A percentile compares a stretch with the other conserved stretches of the same genome.
phyloP scores from a whole-genome alignment of 257 asterid species.

The Solanum paucissectum region DNA sequence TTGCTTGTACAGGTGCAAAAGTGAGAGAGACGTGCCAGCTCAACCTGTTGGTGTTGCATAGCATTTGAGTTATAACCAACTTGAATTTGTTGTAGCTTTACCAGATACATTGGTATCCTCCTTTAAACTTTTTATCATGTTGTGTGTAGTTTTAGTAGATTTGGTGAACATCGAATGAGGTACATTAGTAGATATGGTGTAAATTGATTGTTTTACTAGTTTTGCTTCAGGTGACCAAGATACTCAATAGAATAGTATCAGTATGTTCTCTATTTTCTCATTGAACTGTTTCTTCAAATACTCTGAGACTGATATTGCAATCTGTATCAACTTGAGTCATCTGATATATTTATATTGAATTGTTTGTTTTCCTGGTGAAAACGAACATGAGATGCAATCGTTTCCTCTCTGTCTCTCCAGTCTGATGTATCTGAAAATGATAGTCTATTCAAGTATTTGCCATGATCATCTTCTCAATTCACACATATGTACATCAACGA shows the following conservation, averaged over 20 bases:
- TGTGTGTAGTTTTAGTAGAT: not conserved
- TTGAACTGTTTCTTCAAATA: not conserved
- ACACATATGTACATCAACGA: not conserved
- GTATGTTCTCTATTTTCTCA: not conserved
- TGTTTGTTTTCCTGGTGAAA: not conserved
- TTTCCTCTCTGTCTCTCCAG: not conserved
- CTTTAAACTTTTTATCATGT: not conserved
- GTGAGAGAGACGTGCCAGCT: constrained; percentile 14
- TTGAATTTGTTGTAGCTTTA: not conserved
- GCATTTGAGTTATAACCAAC: not conserved
- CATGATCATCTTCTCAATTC: not conserved
- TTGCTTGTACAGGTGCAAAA: constrained; percentile 27
- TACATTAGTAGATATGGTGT: not conserved
- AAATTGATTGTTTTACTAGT: not conserved
- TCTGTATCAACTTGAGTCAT: not conserved
- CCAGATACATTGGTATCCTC: not conserved
- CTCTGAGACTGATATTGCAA: not conserved
- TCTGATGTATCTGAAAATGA: not conserved
- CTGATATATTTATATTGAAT: not conserved
- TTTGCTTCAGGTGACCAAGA: not conserved
- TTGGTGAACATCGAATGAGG: not conserved
- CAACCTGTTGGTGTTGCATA: constrained; percentile 19
- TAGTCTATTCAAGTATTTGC: not conserved
- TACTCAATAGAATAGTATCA: not conserved
- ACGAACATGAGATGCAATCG: not conserved